Conservation (phyloP, 108 stramenopile species). For the Fragilaria crotonensis region DNA sequence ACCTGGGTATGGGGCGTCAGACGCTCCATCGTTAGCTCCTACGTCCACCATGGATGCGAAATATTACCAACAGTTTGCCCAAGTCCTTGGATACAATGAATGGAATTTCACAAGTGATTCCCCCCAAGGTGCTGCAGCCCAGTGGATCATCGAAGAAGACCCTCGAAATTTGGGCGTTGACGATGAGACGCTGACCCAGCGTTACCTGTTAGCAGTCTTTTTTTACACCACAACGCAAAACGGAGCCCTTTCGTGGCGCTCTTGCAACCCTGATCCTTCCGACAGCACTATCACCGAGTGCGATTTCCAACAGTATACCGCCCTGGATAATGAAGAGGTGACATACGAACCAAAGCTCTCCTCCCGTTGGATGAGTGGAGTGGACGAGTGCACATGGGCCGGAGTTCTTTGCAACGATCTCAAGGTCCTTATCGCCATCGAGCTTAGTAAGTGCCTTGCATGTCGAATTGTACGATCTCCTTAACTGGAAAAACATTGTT, state of each 20-base stretch:
- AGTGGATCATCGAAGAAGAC: constrained; percentile 65
- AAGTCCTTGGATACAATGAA: not conserved
- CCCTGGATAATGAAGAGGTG: constrained; percentile 1
- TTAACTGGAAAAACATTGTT: too few relatives aligned
- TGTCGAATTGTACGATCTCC: not conserved
- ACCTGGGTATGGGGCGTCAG: not conserved
- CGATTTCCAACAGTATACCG: constrained; percentile 8
- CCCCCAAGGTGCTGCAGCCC: constrained; percentile 18
- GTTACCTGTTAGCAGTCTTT: constrained; percentile 47
- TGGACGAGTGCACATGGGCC: constrained; percentile 49
- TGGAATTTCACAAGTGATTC: constrained; percentile 9
- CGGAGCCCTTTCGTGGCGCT: constrained; percentile 20
- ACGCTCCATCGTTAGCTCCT: not conserved
- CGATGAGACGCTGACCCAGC: constrained; percentile 43
- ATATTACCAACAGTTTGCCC: constrained; percentile 4
- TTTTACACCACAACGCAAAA: constrained; percentile 25
- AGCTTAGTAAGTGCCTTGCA: not conserved
- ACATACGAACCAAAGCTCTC: constrained; percentile 6
- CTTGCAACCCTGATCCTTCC: constrained; percentile 23
- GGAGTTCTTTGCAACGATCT: constrained; percentile 39
- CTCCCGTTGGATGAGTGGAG: constrained; percentile 32
- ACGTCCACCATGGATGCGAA: not conserved
- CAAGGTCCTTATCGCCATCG: constrained; percentile 2
- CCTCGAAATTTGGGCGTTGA: constrained; percentile 24
- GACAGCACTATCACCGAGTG: constrained; percentile 8